phyloP scores from a whole-genome alignment of 2,329 filamentous ascomycete genomes.

The Lizonia empirigonia region DNA sequence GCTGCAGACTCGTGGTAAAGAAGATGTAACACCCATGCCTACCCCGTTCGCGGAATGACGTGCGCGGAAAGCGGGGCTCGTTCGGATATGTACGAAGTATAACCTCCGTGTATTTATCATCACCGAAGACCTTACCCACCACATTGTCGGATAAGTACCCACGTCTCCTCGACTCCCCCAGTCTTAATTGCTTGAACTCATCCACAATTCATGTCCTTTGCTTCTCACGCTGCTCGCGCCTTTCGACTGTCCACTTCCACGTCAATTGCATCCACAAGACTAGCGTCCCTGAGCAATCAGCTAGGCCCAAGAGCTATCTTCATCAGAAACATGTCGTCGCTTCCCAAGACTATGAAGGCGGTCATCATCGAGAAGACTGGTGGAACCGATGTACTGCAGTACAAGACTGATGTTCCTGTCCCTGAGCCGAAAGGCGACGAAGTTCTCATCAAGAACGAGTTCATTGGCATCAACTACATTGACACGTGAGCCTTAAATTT shows the following conservation, averaged over 20 bases:
- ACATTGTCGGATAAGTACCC: slow-evolving; percentile 8
- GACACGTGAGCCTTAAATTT: slow-evolving; percentile 64
- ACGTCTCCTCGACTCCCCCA: background rate
- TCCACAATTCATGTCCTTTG: slow-evolving; percentile 23
- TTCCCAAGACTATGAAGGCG: slow-evolving; percentile 74
- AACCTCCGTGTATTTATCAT: slow-evolving; percentile 20
- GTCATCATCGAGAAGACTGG: slow-evolving; percentile 75
- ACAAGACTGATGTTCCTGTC: slow-evolving; percentile 72
- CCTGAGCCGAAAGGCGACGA: slow-evolving; percentile 71
- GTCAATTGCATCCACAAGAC: slow-evolving; percentile 25
- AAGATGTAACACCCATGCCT: background rate
- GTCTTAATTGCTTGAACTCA: background rate
- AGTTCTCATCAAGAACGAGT: slow-evolving; percentile 80
- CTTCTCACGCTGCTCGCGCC: slow-evolving; percentile 16
- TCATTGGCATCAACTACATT: slow-evolving; percentile 84
- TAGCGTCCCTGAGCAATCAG: slow-evolving; percentile 26
- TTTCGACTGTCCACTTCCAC: slow-evolving; percentile 10
- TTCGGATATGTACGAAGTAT: no score
- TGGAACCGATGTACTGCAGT: slow-evolving; percentile 72
- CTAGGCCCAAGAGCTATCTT: slow-evolving; percentile 16
- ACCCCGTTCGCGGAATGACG: slow-evolving; percentile 14
- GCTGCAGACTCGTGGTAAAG: background rate
- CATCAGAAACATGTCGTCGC: slow-evolving; percentile 50
- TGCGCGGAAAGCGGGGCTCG: slow-evolving; percentile 12
- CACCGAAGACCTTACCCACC: slow-evolving; percentile 1